Conservation (phyloP, 192 early-diverging fungal species). For the Mortierella claussenii region DNA sequence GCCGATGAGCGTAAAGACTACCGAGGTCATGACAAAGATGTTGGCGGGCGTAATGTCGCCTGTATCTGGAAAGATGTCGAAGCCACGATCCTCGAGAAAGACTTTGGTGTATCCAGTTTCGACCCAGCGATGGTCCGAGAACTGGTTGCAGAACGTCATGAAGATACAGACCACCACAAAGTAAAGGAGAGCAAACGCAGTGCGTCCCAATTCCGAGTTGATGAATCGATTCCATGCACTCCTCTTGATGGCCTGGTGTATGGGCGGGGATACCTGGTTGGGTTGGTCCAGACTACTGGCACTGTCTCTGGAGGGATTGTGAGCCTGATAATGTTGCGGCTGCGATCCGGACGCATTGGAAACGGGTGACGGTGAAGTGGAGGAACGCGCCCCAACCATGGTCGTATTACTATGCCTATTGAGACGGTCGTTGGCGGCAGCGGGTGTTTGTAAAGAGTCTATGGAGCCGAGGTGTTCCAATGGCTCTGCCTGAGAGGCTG, state of each 20-base stretch:
- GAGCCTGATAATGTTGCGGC: neutral
- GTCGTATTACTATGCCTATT: slow-evolving; percentile 31
- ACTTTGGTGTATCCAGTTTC: slow-evolving; percentile 25
- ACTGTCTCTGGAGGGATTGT: too few relatives aligned
- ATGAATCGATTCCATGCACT: slow-evolving; percentile 13
- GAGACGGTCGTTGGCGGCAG: neutral
- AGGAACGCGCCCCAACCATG: slow-evolving; percentile 4
- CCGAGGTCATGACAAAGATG: slow-evolving; percentile 48
- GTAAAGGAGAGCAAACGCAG: slow-evolving; percentile 12
- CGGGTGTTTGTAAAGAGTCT: slow-evolving; percentile 1
- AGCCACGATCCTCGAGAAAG: slow-evolving; percentile 45
- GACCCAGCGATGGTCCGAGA: slow-evolving; percentile 54
- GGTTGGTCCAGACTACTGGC: neutral
- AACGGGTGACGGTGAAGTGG: slow-evolving; percentile 3
- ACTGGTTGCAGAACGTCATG: slow-evolving; percentile 56
- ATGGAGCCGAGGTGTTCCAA: slow-evolving; percentile 32
- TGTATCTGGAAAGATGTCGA: slow-evolving; percentile 44
- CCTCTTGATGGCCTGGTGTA: neutral
- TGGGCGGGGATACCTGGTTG: neutral
- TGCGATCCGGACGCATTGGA: too few relatives aligned
- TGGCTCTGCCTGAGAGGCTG: too few relatives aligned
- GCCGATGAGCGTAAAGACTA: slow-evolving; percentile 46
- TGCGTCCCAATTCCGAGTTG: slow-evolving; percentile 46
- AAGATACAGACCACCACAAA: slow-evolving; percentile 40
- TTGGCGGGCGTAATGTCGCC: slow-evolving; percentile 41